phyloP scores from a whole-genome alignment of 352 stramenopile species.

The Phytophthora fragariaefolia region DNA sequence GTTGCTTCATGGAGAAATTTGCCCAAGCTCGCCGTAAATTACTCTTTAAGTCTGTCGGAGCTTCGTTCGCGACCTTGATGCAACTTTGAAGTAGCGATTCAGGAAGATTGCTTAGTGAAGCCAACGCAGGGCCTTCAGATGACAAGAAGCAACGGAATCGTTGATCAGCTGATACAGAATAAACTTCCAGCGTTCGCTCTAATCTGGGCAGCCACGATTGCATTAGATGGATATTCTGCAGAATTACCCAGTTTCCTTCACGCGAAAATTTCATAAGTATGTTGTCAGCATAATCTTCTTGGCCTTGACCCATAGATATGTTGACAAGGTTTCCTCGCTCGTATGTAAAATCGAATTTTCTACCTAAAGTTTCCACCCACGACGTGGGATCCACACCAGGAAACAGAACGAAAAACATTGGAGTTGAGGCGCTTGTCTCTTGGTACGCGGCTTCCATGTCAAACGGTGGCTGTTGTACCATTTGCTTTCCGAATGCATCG shows the following conservation, averaged over 20 bases:
- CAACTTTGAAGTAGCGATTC: conserved; percentile 86
- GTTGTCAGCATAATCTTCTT: conserved; percentile 78
- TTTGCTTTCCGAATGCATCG: conserved; percentile 58
- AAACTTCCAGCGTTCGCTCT: conserved; percentile 80
- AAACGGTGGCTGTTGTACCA: conserved; percentile 89
- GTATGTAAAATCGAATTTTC: conserved; percentile 85
- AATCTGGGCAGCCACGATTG: conserved; percentile 89
- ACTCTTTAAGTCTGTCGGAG: conserved; percentile 81
- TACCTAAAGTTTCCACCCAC: conserved; percentile 85
- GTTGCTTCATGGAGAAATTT: conserved; percentile 80
- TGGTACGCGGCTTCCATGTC: conserved; percentile 88
- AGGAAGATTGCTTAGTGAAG: conserved; percentile 90
- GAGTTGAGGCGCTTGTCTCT: conserved; percentile 90
- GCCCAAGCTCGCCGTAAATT: conserved; percentile 85
- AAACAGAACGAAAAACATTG: conserved; percentile 94
- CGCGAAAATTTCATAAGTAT: conserved; percentile 73
- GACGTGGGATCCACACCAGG: conserved; percentile 90
- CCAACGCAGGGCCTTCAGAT: conserved; percentile 86
- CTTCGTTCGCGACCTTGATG: conserved; percentile 90
- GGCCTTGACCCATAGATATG: conserved; percentile 92
- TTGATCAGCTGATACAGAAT: conserved; percentile 82
- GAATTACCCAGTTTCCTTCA: conserved; percentile 89
- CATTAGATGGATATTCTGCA: conserved; percentile 95
- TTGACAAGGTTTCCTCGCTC: conserved; percentile 79
- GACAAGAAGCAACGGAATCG: conserved; percentile 96